Evolutionary conservation across 2,329 filamentous ascomycete genomes (phyloP).

Genomic region (Hypoxylon sp.): DNA sequence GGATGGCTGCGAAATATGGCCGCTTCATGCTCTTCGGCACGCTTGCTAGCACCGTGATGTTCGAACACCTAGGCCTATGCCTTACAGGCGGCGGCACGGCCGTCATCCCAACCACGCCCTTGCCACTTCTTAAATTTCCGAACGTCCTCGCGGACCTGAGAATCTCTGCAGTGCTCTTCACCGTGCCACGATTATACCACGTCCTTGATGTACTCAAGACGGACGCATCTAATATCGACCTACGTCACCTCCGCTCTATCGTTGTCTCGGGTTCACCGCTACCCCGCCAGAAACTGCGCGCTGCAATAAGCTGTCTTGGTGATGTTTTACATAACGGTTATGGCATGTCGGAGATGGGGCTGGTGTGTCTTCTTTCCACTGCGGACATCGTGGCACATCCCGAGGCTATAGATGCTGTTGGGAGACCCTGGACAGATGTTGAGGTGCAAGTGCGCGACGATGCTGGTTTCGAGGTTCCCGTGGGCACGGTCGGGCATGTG

Average conservation of each 20-base stretch:
- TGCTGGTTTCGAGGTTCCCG: background rate
- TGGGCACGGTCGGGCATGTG: slow-evolving; percentile 15
- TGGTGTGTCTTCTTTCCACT: slow-evolving; percentile 15
- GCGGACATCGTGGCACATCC: slow-evolving; percentile 9
- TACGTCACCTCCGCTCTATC: slow-evolving; percentile 23
- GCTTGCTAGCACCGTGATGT: slow-evolving; percentile 25
- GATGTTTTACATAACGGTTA: slow-evolving; percentile 22
- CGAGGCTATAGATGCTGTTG: slow-evolving; percentile 9
- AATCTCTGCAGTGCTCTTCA: slow-evolving; percentile 27
- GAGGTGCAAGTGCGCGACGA: slow-evolving; percentile 23
- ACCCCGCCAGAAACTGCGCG: slow-evolving; percentile 12
- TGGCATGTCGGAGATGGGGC: slow-evolving; percentile 22
- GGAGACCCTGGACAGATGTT: slow-evolving; percentile 20
- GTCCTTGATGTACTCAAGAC: slow-evolving; percentile 24
- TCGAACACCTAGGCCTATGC: slow-evolving; percentile 28
- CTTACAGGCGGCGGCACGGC: slow-evolving; percentile 29
- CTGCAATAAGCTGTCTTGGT: slow-evolving; percentile 17
- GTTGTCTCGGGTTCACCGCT: slow-evolving; percentile 28
- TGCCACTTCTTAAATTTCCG: slow-evolving; percentile 27
- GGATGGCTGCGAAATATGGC: slow-evolving; percentile 10
- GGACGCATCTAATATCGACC: slow-evolving; percentile 13
- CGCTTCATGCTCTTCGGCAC: slow-evolving; percentile 32
- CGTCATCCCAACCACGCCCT: slow-evolving; percentile 23
- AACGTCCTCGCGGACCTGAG: slow-evolving; percentile 20
- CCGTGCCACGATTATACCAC: slow-evolving; percentile 23